Percentiles rank a stretch among this genome's conserved stretches.
Evolutionary conservation across 2,329 filamentous ascomycete species (phyloP).

Genomic region (Ceratocystis smalleyi): DNA sequence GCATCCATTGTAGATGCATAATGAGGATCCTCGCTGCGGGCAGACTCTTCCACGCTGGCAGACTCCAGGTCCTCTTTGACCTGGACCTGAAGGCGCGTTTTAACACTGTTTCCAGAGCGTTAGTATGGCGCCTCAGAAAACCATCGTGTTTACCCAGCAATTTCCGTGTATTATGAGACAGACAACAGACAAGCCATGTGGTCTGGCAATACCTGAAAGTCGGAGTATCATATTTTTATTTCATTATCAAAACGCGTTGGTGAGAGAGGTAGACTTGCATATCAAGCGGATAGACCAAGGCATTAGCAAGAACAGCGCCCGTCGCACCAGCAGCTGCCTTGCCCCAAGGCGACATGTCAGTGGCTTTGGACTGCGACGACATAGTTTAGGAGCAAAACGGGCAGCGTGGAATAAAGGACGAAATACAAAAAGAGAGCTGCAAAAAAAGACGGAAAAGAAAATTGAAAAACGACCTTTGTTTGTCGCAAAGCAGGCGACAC

Average conservation of each 20-base stretch:
- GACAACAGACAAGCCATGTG: not conserved
- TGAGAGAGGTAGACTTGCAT: constrained; percentile 48
- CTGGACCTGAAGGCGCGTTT: constrained; percentile 91
- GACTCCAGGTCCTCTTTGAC: constrained; percentile 28
- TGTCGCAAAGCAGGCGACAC: not conserved
- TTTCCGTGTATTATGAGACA: not conserved
- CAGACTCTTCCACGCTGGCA: constrained; percentile 32
- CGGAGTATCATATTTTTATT: not conserved
- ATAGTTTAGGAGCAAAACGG: constrained; percentile 23
- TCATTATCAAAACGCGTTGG: not conserved
- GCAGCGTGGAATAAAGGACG: not conserved
- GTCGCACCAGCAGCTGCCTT: constrained; percentile 82
- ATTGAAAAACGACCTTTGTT: not conserved
- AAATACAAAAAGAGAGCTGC: too few relatives aligned
- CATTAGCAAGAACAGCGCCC: constrained; percentile 87
- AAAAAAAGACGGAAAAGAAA: not conserved
- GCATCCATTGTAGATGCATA: constrained; percentile 84
- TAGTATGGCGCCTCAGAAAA: not conserved
- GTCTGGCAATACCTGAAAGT: not conserved
- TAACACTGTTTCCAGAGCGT: constrained; percentile 47
- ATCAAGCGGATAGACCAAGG: constrained; percentile 87
- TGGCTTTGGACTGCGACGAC: constrained; percentile 47
- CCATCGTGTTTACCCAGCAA: not conserved
- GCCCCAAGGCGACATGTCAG: constrained; percentile 74
- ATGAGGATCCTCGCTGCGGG: constrained; percentile 42